These are phyloP conservation scores for Gleditsia sinensis DNA, from an alignment of 306 rosid species.

Conservation along the genomic window DNA sequence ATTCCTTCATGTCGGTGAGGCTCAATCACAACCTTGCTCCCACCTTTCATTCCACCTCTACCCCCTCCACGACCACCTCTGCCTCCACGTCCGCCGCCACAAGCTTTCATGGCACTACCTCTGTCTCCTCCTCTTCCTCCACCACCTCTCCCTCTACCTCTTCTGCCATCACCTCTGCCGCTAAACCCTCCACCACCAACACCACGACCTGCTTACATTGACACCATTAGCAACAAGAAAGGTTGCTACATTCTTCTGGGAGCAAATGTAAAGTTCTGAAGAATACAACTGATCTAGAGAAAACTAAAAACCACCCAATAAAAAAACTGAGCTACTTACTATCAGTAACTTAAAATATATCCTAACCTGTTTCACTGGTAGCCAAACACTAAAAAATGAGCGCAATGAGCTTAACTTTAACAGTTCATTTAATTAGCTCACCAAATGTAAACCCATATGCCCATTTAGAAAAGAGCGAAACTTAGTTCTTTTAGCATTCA, in stretches of 20 bases:
- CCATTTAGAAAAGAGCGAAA: not conserved
- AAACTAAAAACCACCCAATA: too few species aligned
- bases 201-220: constrained; percentile 41
- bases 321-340: not conserved
- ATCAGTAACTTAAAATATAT: not conserved
- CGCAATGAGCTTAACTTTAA: not conserved
- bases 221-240: constrained; percentile 1
- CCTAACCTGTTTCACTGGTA: not conserved
- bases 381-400: not conserved
- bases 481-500: not conserved
- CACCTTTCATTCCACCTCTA: constrained; percentile 50
- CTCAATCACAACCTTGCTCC: constrained; percentile 48
- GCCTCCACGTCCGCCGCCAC: constrained; percentile 30
- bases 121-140: constrained; percentile 35
- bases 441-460: not conserved
- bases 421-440: not conserved
- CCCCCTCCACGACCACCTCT: constrained; percentile 32
- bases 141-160: constrained; percentile 41
- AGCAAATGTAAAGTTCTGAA: not conserved
- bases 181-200: constrained; percentile 37
- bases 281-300: too few species aligned
- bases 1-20: constrained; percentile 83
- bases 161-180: constrained; percentile 32
- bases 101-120: not conserved
- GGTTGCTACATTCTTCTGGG: not conserved